These are phyloP conservation scores for Aspergillus olivimuriae DNA, from an alignment of 495 filamentous ascomycete genomes.

Conservation along the genomic window DNA sequence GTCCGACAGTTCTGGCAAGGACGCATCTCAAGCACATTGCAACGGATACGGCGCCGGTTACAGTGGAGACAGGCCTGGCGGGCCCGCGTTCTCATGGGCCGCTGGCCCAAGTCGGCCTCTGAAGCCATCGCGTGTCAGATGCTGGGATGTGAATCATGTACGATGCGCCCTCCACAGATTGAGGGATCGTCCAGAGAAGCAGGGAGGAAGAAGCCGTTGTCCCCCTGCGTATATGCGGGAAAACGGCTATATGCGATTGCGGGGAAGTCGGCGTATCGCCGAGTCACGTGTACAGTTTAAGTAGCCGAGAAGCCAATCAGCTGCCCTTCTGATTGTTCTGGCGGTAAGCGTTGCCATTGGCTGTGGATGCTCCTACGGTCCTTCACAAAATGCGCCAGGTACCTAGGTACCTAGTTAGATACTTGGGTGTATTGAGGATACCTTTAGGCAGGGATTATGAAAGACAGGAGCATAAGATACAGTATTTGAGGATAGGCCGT, in stretches of 20 bases:
- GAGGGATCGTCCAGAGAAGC: not conserved
- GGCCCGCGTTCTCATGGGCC: constrained; percentile 26
- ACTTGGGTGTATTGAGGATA: no score
- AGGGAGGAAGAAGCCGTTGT: constrained; percentile 1
- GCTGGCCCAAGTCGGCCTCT: not conserved
- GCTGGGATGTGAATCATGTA: not conserved
- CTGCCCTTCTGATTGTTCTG: no score
- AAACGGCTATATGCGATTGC: constrained; percentile 6
- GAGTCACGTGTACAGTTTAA: no score
- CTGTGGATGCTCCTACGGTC: no score
- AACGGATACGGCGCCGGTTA: constrained; percentile 40
- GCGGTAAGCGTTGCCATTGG: no score
- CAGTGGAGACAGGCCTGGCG: constrained; percentile 41
- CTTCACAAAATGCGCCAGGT: no score
- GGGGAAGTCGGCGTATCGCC: not conserved
- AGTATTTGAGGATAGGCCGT: no score
- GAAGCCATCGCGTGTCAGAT: not conserved
- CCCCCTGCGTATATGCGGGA: not conserved
- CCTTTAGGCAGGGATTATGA: no score
- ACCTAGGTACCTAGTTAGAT: no score
- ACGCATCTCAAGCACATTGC: constrained; percentile 38
- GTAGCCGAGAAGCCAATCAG: no score
- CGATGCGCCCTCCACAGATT: no score
- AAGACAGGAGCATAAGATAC: no score
- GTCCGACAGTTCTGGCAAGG: constrained; percentile 40